Base-by-base conservation (phyloP, 2,329 filamentous ascomycete genomes). In the Fusarium annulatum region DNA sequence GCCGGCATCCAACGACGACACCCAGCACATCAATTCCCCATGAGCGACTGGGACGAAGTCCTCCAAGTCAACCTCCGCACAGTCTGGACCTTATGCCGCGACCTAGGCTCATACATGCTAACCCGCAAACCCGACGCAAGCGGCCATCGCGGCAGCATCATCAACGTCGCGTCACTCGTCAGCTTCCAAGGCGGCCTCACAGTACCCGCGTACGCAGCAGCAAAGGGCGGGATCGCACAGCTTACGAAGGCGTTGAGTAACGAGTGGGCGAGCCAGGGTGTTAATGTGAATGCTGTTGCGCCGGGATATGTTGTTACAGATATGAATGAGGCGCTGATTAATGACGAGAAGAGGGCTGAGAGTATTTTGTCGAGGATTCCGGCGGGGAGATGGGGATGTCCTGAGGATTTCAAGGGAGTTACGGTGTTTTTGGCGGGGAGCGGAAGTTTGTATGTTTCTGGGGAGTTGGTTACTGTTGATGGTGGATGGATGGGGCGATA, bases 261-360 rank as follows among this genome's bases (percentile, higher is more conserved):
- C 79, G 94, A 97, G 84, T 97, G 95, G 95, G 90, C 91, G 0
- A 82, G 85, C n/a, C 88, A 91, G 77, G 94, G 94, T 5, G 88
- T 97, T 65, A 93, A 88, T 4, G 94, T 97, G 41, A 97, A 97
- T 81, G 93, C 93, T 11, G 93, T 97, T 78, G 94, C 94, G 4
- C 95, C 95, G 0, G 95, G 95, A 0, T 97, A 97, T 81, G 93
- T 97, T 75, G 93, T 89, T 53, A 97, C 95, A 18, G 95, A 97
- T 68, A 97, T 97, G 95, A 97, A 97, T 81, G 88, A 87, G 74
- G 95, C 94, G 5, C 82, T 97, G 79, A 89, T 97, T 49, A 88
- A 91, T 59, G 91, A 97, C 81, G 82, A 88, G 76, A 88, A 88
- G 75, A 85, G 94, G 41, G 87, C 93, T 66, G 89, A 86, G 73